phyloP scores from a whole-genome alignment of 208 protist genomes.

The Perkinsela sp. region DNA sequence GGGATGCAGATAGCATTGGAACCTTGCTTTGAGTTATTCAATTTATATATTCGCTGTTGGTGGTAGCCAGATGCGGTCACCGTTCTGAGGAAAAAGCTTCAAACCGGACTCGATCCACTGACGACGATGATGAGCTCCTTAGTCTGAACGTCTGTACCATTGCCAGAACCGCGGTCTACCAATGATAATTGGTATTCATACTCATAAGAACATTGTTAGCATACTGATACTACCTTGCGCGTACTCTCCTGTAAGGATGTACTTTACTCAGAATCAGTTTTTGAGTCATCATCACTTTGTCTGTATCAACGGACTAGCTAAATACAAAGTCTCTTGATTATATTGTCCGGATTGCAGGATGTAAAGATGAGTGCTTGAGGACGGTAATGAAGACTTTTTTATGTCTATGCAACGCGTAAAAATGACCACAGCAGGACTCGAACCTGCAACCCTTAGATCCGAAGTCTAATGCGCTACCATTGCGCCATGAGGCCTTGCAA shows the following conservation, averaged over 20 bases:
- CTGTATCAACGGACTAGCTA: not conserved
- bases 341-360: not conserved
- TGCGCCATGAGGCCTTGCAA: not conserved
- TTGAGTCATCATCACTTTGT: not conserved
- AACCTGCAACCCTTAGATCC: conserved; percentile 1
- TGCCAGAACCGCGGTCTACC: no score
- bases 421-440: conserved; percentile 1
- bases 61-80: no score
- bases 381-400: not conserved
- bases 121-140: no score
- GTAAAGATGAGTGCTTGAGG: not conserved
- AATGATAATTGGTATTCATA: no score
- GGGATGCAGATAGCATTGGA: no score
- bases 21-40: no score
- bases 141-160: no score
- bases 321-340: not conserved
- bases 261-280: conserved; percentile 1
- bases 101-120: no score
- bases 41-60: no score
- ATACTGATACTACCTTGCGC: no score
- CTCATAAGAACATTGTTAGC: no score
- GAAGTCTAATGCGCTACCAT: conserved; percentile 1
- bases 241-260: not conserved
- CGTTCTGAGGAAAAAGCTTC: no score
- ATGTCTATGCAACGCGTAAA: not conserved